Percentiles rank a stretch among this genome's conserved stretches.
phyloP scores from a whole-genome alignment of 108 stramenopile genomes.

The Stephanodiscus triporus region DNA sequence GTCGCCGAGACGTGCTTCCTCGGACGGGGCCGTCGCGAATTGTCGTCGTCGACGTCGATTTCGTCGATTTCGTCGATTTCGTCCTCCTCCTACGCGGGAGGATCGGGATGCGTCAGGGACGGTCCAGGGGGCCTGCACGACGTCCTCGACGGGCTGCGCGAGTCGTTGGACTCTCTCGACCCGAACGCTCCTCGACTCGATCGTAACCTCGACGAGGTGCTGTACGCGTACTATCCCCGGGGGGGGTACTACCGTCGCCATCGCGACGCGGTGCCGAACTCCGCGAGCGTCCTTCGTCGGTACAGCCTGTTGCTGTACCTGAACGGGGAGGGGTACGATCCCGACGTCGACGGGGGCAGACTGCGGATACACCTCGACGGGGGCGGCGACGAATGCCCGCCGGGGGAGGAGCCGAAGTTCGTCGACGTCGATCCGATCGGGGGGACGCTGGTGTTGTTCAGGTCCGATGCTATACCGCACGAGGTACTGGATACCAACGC shows the following conservation, averaged over 20 bases:
- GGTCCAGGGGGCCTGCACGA: constrained; percentile 49
- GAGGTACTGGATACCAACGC: constrained; percentile 76
- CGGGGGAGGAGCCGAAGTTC: constrained; percentile 51
- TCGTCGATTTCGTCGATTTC: constrained; percentile 5
- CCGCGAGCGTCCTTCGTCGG: constrained; percentile 61
- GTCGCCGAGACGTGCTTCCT: constrained; percentile 79
- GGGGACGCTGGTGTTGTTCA: constrained; percentile 78
- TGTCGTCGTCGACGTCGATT: constrained; percentile 22
- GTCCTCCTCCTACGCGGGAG: constrained; percentile 11
- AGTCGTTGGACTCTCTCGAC: constrained; percentile 19
- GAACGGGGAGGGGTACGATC: constrained; percentile 55
- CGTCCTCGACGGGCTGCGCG: constrained; percentile 54
- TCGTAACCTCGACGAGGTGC: constrained; percentile 59
- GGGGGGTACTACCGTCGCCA: constrained; percentile 83
- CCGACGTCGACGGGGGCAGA: constrained; percentile 58
- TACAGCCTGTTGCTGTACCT: constrained; percentile 75
- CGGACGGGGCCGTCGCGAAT: constrained; percentile 44
- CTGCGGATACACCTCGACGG: constrained; percentile 71
- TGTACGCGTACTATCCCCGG: constrained; percentile 80
- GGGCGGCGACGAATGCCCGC: constrained; percentile 59
- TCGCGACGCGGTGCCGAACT: constrained; percentile 73
- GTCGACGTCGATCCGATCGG: constrained; percentile 69
- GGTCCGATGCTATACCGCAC: constrained; percentile 70
- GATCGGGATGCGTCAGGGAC: constrained; percentile 34
- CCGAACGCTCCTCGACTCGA: no score